phyloP scores from a whole-genome alignment of 1,139 yeast species.

The Yamadazyma trypodendri region DNA sequence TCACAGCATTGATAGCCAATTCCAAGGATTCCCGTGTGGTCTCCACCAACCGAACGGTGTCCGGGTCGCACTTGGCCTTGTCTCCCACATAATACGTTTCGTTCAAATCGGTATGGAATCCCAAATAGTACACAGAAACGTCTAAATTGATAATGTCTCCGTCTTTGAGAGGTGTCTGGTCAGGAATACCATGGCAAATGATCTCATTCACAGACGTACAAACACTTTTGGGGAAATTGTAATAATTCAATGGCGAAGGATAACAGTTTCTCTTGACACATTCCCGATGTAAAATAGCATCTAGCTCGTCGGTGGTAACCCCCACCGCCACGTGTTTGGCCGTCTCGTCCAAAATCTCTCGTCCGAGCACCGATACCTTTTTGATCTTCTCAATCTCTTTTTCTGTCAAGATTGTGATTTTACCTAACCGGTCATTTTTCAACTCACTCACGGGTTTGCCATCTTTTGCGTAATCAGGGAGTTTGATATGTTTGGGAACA shows the following conservation, averaged over 20 bases:
- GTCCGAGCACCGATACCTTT: slow-evolving; percentile 69
- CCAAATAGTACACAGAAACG: slow-evolving; percentile 79
- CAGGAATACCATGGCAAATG: slow-evolving; percentile 97
- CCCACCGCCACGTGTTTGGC: slow-evolving; percentile 86
- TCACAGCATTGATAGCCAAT: slow-evolving; percentile 75
- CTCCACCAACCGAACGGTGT: slow-evolving; percentile 83
- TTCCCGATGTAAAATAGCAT: slow-evolving; percentile 81
- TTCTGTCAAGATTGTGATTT: slow-evolving; percentile 58
- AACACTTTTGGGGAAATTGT: slow-evolving; percentile 87
- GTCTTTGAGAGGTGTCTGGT: slow-evolving; percentile 77
- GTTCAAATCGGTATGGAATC: slow-evolving; percentile 91
- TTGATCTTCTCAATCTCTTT: slow-evolving; percentile 75
- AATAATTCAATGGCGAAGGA: slow-evolving; percentile 95
- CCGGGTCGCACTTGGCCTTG: slow-evolving; percentile 71
- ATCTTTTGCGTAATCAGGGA: slow-evolving; percentile 81
- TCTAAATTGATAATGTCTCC: slow-evolving; percentile 96
- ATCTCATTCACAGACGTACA: slow-evolving; percentile 95
- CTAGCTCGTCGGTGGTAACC: slow-evolving; percentile 90
- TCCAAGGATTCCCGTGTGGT: slow-evolving; percentile 91
- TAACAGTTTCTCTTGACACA: slow-evolving; percentile 87
- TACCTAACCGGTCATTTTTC: slow-evolving; percentile 64
- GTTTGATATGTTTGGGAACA: slow-evolving; percentile 68
- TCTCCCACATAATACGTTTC: slow-evolving; percentile 98
- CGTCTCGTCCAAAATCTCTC: slow-evolving; percentile 85
- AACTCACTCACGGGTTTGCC: slow-evolving; percentile 84